These are phyloP conservation scores for Tylopilus intermedius DNA, from an alignment of 768 basidiomycete species.

Conservation along the genomic window DNA sequence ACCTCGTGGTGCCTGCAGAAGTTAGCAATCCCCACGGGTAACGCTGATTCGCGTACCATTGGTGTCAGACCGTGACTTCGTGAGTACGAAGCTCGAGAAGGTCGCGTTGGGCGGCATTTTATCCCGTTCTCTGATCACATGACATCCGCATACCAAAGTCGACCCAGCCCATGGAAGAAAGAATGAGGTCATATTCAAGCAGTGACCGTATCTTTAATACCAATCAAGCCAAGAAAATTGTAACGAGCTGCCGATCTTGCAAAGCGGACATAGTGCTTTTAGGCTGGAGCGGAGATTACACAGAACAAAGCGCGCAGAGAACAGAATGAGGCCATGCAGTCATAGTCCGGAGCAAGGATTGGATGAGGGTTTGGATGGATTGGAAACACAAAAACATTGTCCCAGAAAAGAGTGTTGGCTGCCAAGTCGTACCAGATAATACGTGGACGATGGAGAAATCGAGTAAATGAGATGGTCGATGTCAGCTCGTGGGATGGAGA, in stretches of 20 bases:
- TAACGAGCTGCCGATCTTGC: constrained; percentile 9
- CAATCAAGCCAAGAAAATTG: constrained; percentile 21
- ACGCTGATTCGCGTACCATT: constrained; percentile 17
- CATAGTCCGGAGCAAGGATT: constrained; percentile 27
- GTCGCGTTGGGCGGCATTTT: neutral
- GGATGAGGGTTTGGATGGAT: constrained; percentile 11
- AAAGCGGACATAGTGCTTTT: constrained; percentile 12
- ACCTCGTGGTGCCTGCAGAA: constrained; percentile 68
- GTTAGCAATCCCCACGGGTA: neutral
- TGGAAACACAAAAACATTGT: constrained; percentile 18
- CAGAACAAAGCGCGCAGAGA: constrained; percentile 10
- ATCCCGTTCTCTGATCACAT: constrained; percentile 19
- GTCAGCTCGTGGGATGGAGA: constrained; percentile 14
- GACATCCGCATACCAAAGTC: constrained; percentile 9
- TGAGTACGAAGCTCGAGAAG: neutral
- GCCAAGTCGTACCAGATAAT: no score
- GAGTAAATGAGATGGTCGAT: constrained; percentile 19
- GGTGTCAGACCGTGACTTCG: neutral
- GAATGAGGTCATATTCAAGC: constrained; percentile 26
- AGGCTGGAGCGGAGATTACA: constrained; percentile 7
- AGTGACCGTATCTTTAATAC: constrained; percentile 15
- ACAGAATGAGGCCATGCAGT: constrained; percentile 16
- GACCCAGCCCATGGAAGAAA: neutral
- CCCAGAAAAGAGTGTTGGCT: constrained; percentile 3
- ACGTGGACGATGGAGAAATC: constrained; percentile 1